A percentile compares a stretch with the other conserved stretches of the same genome.
These are phyloP conservation scores for Backusella australiensis DNA, from an alignment of 192 early-diverging fungal species.

Conservation along the genomic window DNA sequence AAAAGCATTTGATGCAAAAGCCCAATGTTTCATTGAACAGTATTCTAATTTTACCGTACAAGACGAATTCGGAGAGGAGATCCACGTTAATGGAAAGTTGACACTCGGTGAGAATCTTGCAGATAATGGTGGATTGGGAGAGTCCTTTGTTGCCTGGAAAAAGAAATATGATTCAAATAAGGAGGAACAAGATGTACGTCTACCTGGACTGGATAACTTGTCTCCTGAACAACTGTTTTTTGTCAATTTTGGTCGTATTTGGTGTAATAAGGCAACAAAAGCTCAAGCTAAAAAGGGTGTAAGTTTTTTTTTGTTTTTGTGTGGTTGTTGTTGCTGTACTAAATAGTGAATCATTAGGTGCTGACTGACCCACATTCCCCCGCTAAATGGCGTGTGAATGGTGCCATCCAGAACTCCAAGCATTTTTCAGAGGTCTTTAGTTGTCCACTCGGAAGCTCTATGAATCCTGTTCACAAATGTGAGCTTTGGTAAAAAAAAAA, in stretches of 20 bases:
- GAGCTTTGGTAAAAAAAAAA: conserved; percentile 32
- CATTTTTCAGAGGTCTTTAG: conserved; percentile 69
- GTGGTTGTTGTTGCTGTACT: neutral
- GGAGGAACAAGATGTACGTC: conserved; percentile 19
- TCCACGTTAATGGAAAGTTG: conserved; percentile 53
- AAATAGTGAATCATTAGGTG: conserved; percentile 31
- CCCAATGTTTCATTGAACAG: conserved; percentile 63
- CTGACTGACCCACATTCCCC: conserved; percentile 69
- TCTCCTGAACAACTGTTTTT: conserved; percentile 64
- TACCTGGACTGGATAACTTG: conserved; percentile 54
- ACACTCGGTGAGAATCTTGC: conserved; percentile 67
- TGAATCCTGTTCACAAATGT: conserved; percentile 72
- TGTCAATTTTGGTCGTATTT: conserved; percentile 65
- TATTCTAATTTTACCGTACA: conserved; percentile 52
- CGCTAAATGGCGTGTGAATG: conserved; percentile 64
- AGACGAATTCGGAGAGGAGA: conserved; percentile 30
- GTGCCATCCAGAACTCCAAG: conserved; percentile 60
- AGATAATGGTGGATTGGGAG: conserved; percentile 63
- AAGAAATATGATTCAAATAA: conserved; percentile 31
- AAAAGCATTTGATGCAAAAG: conserved; percentile 43
- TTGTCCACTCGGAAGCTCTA: conserved; percentile 54
- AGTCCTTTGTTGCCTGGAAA: conserved; percentile 34
- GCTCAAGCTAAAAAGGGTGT: conserved; percentile 45
- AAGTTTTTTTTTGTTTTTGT: conserved; percentile 13
- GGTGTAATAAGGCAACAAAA: conserved; percentile 54